Evolutionary conservation across 352 stramenopile species (phyloP).

Genomic region (Pythium sp.): DNA sequence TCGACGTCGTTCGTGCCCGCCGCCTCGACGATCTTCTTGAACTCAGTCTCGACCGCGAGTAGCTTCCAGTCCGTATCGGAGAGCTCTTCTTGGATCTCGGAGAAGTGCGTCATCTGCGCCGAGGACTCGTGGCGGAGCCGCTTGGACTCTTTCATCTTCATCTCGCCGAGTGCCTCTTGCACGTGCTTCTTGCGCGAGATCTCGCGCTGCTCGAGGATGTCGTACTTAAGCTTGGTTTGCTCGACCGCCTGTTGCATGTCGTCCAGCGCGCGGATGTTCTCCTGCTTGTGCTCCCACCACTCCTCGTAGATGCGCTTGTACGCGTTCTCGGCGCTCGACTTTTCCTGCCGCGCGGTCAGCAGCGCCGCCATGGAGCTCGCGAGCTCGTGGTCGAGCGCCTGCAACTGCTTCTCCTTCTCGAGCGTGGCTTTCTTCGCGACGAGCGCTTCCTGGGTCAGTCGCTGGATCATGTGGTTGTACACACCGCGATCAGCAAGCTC

Average conservation of each 20-base stretch:
- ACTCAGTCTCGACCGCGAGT: constrained; percentile 59
- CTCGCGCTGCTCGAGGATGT: constrained; percentile 75
- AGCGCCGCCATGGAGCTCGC: constrained; percentile 45
- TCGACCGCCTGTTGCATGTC: constrained; percentile 77
- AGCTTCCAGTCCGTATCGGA: constrained; percentile 68
- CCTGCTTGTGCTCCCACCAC: constrained; percentile 73
- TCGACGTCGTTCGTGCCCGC: constrained; percentile 77
- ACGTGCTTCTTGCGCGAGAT: constrained; percentile 74
- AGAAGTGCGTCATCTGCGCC: constrained; percentile 75
- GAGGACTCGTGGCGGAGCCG: constrained; percentile 73
- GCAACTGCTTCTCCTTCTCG: constrained; percentile 59
- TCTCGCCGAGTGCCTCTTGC: constrained; percentile 62
- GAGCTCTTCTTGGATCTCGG: constrained; percentile 76
- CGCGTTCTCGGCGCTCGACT: constrained; percentile 52
- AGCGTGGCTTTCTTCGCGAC: constrained; percentile 62
- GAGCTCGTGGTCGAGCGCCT: constrained; percentile 57
- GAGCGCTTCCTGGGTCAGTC: constrained; percentile 55
- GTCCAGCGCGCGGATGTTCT: constrained; percentile 66
- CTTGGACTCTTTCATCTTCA: constrained; percentile 67
- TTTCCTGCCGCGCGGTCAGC: constrained; percentile 64
- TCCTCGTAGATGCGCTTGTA: constrained; percentile 69
- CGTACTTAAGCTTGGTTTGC: constrained; percentile 67
- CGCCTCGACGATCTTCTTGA: constrained; percentile 76
- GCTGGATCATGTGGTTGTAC: constrained; percentile 85
- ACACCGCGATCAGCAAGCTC: constrained; percentile 65